Evolutionary conservation across 352 stramenopile genomes (phyloP).

Genomic region (Pythium periplocum): DNA sequence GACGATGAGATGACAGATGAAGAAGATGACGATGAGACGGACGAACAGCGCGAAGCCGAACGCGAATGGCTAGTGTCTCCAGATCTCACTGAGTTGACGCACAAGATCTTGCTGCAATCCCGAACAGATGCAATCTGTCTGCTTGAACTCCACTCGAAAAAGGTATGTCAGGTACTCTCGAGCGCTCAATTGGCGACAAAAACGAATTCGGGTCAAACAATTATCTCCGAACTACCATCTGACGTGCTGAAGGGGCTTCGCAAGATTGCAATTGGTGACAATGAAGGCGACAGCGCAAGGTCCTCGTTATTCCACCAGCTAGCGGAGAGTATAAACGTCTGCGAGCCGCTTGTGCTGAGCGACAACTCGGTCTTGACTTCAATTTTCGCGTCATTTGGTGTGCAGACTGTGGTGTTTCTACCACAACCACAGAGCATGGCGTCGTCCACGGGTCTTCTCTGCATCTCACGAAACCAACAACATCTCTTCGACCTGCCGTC

Average conservation of each 20-base stretch:
- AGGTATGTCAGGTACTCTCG: constrained; percentile 4
- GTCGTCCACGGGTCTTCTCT: constrained; percentile 38
- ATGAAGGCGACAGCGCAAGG: too few species aligned
- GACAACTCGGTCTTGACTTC: constrained; percentile 23
- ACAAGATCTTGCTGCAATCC: constrained; percentile 19
- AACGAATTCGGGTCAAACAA: background rate
- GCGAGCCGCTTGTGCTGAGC: constrained; percentile 35
- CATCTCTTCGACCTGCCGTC: constrained; percentile 18
- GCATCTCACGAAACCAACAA: constrained; percentile 19
- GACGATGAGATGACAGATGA: constrained; percentile 8
- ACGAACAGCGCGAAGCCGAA: background rate
- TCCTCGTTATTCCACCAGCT: too few species aligned
- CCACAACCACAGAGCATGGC: constrained; percentile 36
- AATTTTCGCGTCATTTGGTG: constrained; percentile 9
- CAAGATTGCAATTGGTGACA: too few species aligned
- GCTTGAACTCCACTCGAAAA: constrained; percentile 38
- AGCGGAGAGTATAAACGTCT: constrained; percentile 23
- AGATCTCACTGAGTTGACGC: constrained; percentile 26
- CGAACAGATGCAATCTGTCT: constrained; percentile 37
- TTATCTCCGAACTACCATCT: background rate
- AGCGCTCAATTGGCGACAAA: constrained; percentile 8
- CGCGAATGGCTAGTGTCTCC: constrained; percentile 25
- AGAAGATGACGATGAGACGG: background rate
- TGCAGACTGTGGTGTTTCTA: constrained; percentile 37
- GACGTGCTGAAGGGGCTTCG: too few species aligned